These are phyloP conservation scores for Entonaema liquescens DNA, from an alignment of 495 filamentous ascomycete species.

Conservation along the genomic window DNA sequence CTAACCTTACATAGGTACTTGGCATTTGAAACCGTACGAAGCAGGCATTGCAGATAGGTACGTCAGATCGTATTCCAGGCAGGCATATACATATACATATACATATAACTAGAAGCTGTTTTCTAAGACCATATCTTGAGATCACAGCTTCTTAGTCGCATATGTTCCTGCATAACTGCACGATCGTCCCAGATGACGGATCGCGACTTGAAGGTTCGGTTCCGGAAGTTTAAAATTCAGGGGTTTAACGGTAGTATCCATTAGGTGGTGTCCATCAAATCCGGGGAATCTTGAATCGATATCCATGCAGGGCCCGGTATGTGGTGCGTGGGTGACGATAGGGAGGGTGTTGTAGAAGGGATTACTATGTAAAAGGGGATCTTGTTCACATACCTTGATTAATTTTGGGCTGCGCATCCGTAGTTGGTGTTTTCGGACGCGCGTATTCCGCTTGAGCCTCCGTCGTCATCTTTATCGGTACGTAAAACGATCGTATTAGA, in stretches of 20 bases:
- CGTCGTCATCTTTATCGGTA: constrained; percentile 21
- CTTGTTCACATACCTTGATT: constrained; percentile 25
- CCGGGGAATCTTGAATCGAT: constrained; percentile 19
- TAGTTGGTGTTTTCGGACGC: constrained; percentile 15
- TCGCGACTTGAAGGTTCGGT: constrained; percentile 6
- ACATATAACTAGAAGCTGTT: not conserved
- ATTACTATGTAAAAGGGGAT: not conserved
- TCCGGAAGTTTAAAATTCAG: constrained; percentile 11
- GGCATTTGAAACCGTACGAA: too few relatives aligned
- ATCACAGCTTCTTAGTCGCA: not conserved
- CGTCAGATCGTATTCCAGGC: not conserved
- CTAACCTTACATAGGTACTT: too few relatives aligned
- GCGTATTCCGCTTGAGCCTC: constrained; percentile 23
- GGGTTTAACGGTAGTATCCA: constrained; percentile 37
- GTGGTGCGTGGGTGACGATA: not conserved
- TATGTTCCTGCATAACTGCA: constrained; percentile 22
- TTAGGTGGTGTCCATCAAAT: not conserved
- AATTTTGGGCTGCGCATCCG: constrained; percentile 19
- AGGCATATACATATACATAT: too few relatives aligned
- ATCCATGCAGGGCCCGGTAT: constrained; percentile 9
- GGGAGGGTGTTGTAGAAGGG: constrained; percentile 9
- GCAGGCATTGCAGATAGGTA: not conserved
- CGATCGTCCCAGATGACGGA: constrained; percentile 18
- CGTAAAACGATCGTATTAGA: constrained; percentile 5
- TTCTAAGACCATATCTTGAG: not conserved